Evolutionary conservation across 139 green algal genomes (phyloP).

Genomic region (Chlamydomonas schloesseri): DNA sequence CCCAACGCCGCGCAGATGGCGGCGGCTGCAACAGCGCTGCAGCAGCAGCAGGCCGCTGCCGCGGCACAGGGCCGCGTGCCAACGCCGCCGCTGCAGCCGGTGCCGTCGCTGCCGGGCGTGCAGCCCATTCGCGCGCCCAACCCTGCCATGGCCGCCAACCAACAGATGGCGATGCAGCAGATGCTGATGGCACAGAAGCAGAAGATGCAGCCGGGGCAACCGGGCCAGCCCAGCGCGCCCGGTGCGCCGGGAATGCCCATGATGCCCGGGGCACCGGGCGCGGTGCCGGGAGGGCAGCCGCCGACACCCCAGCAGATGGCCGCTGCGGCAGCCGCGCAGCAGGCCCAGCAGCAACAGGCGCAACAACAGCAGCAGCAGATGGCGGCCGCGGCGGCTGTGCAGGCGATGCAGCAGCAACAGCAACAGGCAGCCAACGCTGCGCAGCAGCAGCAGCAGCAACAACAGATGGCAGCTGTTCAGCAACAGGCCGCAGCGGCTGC

Average conservation of each 20-base stretch:
- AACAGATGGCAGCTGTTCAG: too few relatives aligned
- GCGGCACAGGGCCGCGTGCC: background rate
- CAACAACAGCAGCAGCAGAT: slow-evolving; percentile 17
- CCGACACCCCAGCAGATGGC: slow-evolving; percentile 15
- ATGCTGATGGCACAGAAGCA: slow-evolving; percentile 36
- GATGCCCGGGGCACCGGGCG: background rate
- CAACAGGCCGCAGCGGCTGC: too few relatives aligned
- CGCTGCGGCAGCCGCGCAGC: slow-evolving; percentile 1
- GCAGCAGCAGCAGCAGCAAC: too few relatives aligned
- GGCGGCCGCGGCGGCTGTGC: background rate
- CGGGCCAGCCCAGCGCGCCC: background rate
- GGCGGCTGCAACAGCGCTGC: background rate
- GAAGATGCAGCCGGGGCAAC: background rate
- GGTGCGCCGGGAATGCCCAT: background rate
- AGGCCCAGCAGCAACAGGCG: slow-evolving; percentile 14
- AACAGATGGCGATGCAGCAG: slow-evolving; percentile 41
- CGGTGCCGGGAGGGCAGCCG: background rate
- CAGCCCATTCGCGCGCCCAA: background rate
- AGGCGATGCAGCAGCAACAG: background rate
- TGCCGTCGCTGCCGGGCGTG: slow-evolving; percentile 25
- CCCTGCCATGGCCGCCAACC: background rate
- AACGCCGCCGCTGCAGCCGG: slow-evolving; percentile 10
- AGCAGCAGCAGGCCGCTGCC: slow-evolving; percentile 5
- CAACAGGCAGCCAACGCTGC: background rate
- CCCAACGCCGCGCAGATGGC: background rate